Evolutionary conservation across 2,329 filamentous ascomycete species (phyloP).

Genomic region (Diaporthe eres): DNA sequence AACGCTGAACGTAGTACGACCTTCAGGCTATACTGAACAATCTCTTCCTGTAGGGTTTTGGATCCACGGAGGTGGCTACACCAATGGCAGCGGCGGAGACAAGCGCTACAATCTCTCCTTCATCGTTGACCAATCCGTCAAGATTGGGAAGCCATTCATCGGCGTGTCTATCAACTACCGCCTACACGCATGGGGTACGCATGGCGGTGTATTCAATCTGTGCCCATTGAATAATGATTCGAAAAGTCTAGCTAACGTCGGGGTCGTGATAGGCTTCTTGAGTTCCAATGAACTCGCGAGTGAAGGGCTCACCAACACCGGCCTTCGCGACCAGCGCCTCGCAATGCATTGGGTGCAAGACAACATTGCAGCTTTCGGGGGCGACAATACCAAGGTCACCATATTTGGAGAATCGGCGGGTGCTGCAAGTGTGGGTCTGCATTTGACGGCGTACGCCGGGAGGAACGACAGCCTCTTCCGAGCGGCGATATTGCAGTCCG

Average conservation of each 20-base stretch:
- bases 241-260: neutral
- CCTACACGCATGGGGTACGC: constrained; percentile 54
- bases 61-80: constrained; percentile 62
- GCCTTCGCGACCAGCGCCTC: constrained; percentile 61
- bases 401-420: constrained; percentile 66
- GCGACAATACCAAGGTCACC: constrained; percentile 59
- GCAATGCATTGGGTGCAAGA: constrained; percentile 62
- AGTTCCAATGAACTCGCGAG: constrained; percentile 9
- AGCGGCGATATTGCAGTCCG: constrained; percentile 33
- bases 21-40: constrained; percentile 57
- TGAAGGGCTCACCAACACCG: constrained; percentile 55
- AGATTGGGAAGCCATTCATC: constrained; percentile 51
- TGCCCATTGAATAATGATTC: neutral
- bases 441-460: constrained; percentile 63
- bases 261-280: constrained; percentile 10
- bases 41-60: constrained; percentile 43
- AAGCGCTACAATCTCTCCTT: constrained; percentile 70
- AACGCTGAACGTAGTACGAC: constrained; percentile 73
- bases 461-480: constrained; percentile 35
- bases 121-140: constrained; percentile 62
- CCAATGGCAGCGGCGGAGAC: constrained; percentile 52
- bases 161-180: constrained; percentile 65
- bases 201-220: neutral
- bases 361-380: constrained; percentile 61
- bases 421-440: constrained; percentile 59